Conservation (phyloP, 2,329 filamentous ascomycete genomes). For the Beauveria medogensis region DNA sequence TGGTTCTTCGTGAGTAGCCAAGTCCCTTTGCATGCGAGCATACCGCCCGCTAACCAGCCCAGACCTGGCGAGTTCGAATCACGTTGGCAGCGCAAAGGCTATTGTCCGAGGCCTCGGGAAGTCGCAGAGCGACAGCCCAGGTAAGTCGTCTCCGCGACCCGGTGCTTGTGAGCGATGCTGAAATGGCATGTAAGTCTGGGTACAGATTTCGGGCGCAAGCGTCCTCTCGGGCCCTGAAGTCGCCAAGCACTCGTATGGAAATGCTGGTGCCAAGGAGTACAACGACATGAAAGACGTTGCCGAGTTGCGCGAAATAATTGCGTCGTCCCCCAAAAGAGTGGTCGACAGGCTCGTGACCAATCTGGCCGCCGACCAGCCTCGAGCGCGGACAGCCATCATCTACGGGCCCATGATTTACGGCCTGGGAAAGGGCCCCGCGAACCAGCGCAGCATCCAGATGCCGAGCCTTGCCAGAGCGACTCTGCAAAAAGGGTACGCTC, state of each 20-base stretch:
- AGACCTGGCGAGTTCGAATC: constrained; percentile 6
- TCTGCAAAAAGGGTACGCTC: constrained; percentile 30
- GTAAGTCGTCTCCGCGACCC: constrained; percentile 23
- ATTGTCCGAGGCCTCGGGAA: constrained; percentile 32
- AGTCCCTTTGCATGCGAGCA: constrained; percentile 23
- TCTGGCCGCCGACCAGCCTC: constrained; percentile 18
- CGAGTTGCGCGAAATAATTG: constrained; percentile 31
- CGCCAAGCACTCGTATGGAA: constrained; percentile 12
- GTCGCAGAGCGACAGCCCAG: constrained; percentile 28
- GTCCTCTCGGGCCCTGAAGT: background rate
- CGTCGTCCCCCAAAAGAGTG: constrained; percentile 44
- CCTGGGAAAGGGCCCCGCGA: constrained; percentile 33
- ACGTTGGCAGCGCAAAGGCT: constrained; percentile 21
- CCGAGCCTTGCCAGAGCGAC: constrained; percentile 29
- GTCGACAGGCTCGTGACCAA: constrained; percentile 54
- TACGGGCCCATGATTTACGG: constrained; percentile 39
- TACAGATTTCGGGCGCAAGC: constrained; percentile 8
- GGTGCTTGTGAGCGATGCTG: background rate
- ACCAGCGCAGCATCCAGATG: constrained; percentile 37
- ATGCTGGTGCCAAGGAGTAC: constrained; percentile 44
- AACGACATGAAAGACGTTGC: constrained; percentile 44
- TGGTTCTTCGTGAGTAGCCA: constrained; percentile 31
- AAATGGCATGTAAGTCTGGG: constrained; percentile 24
- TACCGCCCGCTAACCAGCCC: constrained; percentile 13
- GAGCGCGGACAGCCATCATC: constrained; percentile 31